Base-by-base conservation (phyloP, 1,284 basidiomycete genomes). In the Amylostereum areolatum region DNA sequence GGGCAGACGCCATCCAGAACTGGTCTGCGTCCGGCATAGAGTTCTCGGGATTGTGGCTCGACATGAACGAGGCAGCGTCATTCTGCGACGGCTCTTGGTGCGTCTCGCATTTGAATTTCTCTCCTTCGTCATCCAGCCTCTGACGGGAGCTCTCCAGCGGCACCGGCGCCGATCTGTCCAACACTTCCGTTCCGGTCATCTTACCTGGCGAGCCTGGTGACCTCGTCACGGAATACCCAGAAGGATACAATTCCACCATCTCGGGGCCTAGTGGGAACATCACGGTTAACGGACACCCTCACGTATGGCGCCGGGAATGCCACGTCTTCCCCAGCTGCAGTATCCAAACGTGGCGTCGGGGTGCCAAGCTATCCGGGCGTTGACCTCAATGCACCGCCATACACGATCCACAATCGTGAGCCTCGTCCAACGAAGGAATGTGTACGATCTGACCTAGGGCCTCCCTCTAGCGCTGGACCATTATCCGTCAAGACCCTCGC, bases 231-330 rank as follows among this genome's bases (percentile, higher is more conserved):
- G 75, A 70, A 12, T 83, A 78, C 58, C 82, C 83, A 44, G 82
- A 84, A 67, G 81, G 82, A 53, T 89, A 89, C 59, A 74, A 87
- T 55, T 61, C 75, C 25, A 73, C 73, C 0, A 61, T 77, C 4
- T 88, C 71, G 58, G 85, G 86, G 4, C 75, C 78, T 0, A 85
- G 81, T 49, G 86, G 87, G 0, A 90, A 90, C 58, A 75, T 88
- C 57, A 85, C 83, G 3, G 71, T 88, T 50, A 80, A 88, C 50
- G 85, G 85, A 85, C 4, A 75, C 68, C 0, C 62, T 75, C 35
- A 88, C 85, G 0, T 83, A 75, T 57, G 62, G 60, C 18, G 55
- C 59, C 6, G 58, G 57, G 24, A 31, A 30, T 40, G 29, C 52
- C 30, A 28, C 55, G 43, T 45, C 45, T 29, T n/a, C 44, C 12